Conservation (phyloP, 139 green algal species). For the Coelastrella sp. region DNA sequence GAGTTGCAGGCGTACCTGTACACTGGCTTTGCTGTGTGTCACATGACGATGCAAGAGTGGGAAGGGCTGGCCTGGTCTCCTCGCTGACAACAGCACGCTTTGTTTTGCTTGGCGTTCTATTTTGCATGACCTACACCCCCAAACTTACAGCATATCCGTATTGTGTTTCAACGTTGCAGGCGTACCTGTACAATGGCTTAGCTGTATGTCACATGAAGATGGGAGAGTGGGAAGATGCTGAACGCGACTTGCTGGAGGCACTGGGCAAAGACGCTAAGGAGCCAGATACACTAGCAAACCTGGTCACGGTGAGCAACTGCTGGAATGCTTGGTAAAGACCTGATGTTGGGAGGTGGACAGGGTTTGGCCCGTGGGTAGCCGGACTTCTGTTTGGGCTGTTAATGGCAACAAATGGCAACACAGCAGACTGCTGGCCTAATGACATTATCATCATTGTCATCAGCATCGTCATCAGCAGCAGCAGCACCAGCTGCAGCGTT, state of each 20-base stretch:
- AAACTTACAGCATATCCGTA: background rate
- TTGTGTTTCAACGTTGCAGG: background rate
- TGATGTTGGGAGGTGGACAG: too few relatives aligned
- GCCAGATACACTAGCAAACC: constrained; percentile 94
- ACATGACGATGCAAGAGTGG: constrained; percentile 92
- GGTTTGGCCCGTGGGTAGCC: too few relatives aligned
- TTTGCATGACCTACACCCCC: background rate
- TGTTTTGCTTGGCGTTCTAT: too few relatives aligned
- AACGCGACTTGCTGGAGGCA: constrained; percentile 83
- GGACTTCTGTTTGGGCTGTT: too few relatives aligned
- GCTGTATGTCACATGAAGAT: constrained; percentile 94
- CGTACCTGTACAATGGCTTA: constrained; percentile 86
- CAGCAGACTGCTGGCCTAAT: too few relatives aligned
- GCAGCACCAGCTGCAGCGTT: too few relatives aligned
- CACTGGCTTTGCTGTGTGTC: constrained; percentile 89
- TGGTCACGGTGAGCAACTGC: constrained; percentile 69
- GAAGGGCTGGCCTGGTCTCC: constrained; percentile 50
- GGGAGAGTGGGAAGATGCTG: constrained; percentile 82
- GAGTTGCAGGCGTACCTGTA: constrained; percentile 67
- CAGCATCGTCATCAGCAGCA: too few relatives aligned
- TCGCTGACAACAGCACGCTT: too few relatives aligned
- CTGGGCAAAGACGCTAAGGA: constrained; percentile 94
- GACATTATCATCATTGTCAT: too few relatives aligned
- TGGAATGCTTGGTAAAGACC: too few relatives aligned
- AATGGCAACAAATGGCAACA: too few relatives aligned